phyloP scores from a whole-genome alignment of 306 rosid genomes.

The Castanea sativa region DNA sequence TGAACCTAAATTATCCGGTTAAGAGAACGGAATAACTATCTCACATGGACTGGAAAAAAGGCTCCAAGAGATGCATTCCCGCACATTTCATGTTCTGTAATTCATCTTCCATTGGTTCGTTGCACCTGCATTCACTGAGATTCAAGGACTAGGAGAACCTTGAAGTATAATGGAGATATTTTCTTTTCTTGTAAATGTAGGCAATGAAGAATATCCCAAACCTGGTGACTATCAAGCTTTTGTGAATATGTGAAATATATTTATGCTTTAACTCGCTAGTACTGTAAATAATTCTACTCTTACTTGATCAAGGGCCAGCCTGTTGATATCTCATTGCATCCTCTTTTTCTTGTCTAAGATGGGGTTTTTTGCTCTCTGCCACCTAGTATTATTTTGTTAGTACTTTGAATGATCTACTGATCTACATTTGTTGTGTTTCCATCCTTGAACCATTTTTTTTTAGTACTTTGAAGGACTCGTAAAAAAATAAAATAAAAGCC shows the following conservation, averaged over 20 bases:
- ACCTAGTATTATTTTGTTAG: neutral
- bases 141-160: neutral
- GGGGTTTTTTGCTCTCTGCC: neutral
- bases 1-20: neutral
- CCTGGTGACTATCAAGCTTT: neutral
- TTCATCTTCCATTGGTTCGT: neutral
- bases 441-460: neutral
- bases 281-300: constrained; percentile 6
- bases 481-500: neutral
- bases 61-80: neutral
- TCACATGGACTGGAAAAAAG: neutral
- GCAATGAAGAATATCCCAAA: too few relatives aligned
- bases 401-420: too few relatives aligned
- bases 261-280: neutral
- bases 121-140: neutral
- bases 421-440: neutral
- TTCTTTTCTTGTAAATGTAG: constrained; percentile 11
- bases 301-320: neutral
- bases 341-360: neutral
- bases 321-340: neutral
- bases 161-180: neutral
- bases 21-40: neutral
- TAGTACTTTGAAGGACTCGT: neutral
- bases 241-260: constrained; percentile 25
- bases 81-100: constrained; percentile 7